A percentile compares a stretch with the other conserved stretches of the same genome.
These are phyloP conservation scores for Cyclostephanos tholiformis DNA, from an alignment of 108 stramenopile species.

Conservation along the genomic window DNA sequence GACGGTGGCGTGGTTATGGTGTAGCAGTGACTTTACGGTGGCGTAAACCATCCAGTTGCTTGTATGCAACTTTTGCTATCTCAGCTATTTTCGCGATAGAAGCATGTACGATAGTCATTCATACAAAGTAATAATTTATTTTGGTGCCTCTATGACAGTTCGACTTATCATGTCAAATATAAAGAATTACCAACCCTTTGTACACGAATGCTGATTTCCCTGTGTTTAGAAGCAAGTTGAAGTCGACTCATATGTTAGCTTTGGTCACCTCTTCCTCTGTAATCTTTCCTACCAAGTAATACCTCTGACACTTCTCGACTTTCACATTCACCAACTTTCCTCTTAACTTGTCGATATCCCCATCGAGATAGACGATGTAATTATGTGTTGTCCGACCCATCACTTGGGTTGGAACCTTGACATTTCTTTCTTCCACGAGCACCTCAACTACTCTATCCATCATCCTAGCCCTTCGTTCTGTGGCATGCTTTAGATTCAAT, in stretches of 20 bases:
- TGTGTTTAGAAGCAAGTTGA: no score
- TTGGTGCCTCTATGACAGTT: not conserved
- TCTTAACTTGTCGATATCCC: constrained; percentile 85
- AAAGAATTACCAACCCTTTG: not conserved
- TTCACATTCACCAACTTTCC: constrained; percentile 88
- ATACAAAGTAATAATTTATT: not conserved
- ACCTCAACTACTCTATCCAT: constrained; percentile 89
- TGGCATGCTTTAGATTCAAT: constrained; percentile 84
- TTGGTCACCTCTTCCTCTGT: constrained; percentile 26
- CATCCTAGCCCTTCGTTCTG: constrained; percentile 90
- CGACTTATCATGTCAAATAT: not conserved
- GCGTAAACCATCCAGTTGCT: not conserved
- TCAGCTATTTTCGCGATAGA: not conserved
- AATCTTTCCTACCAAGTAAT: constrained; percentile 69
- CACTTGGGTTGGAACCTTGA: constrained; percentile 87
- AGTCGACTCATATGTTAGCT: not conserved
- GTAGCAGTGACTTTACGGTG: not conserved
- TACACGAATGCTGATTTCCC: no score
- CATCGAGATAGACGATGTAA: constrained; percentile 90
- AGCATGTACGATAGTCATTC: not conserved
- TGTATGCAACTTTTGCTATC: not conserved
- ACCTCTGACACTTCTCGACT: constrained; percentile 71
- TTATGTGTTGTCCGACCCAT: constrained; percentile 93
- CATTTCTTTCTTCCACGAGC: constrained; percentile 93
- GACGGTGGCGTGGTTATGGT: not conserved